Evolutionary conservation across 345 rosid genomes (phyloP), one percentile per base, ranked within the genome.

Genomic region (Rhodamnia rubescens): DNA sequence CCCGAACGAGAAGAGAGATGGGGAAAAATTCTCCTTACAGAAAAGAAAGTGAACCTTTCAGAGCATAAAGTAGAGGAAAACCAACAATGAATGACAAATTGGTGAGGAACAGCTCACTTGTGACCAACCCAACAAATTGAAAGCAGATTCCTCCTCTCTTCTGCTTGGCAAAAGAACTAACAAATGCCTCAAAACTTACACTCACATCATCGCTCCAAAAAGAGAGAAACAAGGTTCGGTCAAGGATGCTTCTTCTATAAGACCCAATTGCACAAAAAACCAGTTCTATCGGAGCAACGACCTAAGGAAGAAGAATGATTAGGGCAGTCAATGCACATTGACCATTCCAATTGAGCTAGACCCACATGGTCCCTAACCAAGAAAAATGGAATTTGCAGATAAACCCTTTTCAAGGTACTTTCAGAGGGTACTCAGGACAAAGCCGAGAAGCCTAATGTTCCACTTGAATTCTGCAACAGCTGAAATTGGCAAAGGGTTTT

Each of bases 21-120:
- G 75, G 83, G 90, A 84, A 92, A 91, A 92, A 89, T 92, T 89
- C 89, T 85, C 88, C 90, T 52, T 78, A 69, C 86, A 91, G 93
- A 93, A 93, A 92, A 86, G 94, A 96, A 94, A 94, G 96, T 91
- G 96, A 94, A 88, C 90, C 95, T 96, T 95, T 95, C 94, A 93
- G 96, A 92, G 96, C 91, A 96, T 95, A 96, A 94, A 96, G 98
- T 90, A 87, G 88, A 85, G 87, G 40, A 26, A 58, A 85, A 90
- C 90, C 91, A 92, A 90, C 91, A 75, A 92, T 86, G 90, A 87
- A 90, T 9, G 78, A 69, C 78, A 2, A 88, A 88, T 92, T 90
- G 92, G 91, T 88, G 90, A 90, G 87, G 86, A 92, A 91, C 98
- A 95, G 96, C 93, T 91, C 95, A 83, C 24, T 69, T 32, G 78